These are phyloP conservation scores for Cephalotrichum gorgonifer DNA, from an alignment of 2,329 filamentous ascomycete species.

Conservation along the genomic window DNA sequence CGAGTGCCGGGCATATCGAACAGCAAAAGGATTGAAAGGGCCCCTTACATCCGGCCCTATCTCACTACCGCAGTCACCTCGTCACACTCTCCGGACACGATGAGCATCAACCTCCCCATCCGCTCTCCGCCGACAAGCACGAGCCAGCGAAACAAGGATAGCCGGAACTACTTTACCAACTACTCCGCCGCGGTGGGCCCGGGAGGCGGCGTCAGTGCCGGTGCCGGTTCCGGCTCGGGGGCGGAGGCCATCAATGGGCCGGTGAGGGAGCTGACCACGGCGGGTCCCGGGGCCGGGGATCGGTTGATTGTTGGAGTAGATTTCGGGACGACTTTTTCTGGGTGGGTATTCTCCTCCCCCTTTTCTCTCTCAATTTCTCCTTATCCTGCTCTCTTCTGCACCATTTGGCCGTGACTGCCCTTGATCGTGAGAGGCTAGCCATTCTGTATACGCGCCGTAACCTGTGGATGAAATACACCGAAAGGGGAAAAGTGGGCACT, in stretches of 20 bases:
- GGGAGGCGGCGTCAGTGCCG: conserved; percentile 30
- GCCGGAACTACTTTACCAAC: conserved; percentile 44
- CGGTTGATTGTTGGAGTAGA: conserved; percentile 69
- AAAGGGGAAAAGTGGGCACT: too few relatives aligned
- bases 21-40: too few relatives aligned
- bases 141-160: conserved; percentile 42
- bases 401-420: too few relatives aligned
- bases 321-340: conserved; percentile 77
- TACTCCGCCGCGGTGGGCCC: conserved; percentile 42
- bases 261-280: conserved; percentile 42
- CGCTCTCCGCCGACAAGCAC: conserved; percentile 33
- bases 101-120: conserved; percentile 38
- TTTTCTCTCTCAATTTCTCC: too few relatives aligned
- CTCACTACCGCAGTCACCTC: not conserved
- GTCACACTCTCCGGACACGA: conserved; percentile 8
- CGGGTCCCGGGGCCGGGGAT: conserved; percentile 43
- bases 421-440: too few relatives aligned
- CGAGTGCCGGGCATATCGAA: too few relatives aligned
- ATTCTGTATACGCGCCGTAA: too few relatives aligned
- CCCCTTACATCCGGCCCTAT: not conserved
- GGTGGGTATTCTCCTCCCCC: conserved; percentile 34
- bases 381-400: too few relatives aligned
- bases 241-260: conserved; percentile 55
- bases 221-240: not conserved
- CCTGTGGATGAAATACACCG: too few relatives aligned